Evolutionary conservation across 2,329 filamentous ascomycete genomes (phyloP), one percentile per base, ranked within the genome.

Genomic region (Colletotrichum sublineola): DNA sequence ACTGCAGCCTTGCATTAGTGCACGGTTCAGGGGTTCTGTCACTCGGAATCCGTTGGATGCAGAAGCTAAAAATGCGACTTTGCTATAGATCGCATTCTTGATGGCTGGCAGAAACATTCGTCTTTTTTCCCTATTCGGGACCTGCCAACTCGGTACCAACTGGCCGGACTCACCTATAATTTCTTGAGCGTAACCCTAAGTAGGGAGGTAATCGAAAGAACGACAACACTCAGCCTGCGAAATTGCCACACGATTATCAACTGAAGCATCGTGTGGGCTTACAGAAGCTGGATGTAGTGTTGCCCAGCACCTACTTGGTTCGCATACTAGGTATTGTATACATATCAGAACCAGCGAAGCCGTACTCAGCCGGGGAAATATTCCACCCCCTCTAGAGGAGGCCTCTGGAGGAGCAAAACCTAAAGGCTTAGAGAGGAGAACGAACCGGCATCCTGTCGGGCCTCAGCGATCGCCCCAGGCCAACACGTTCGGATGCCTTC

Each of bases 1-100:
- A 40, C 33, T 31, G 15, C n/a, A 71, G 68, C 64, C 68, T 71
- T 68, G 68, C 68, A 71, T 68, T 71, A 71, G 67, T 33, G 67
- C 36, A 33, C 36, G 29, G 50, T 31, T 31, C 24, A 42, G 53
- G 12, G 12, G 31, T 31, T 36, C 57, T 53, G 50, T 61, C 20
- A 8, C 57, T n/a, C 12, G 14, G 33, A 55, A n/a, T 67, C 46
- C 53, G 56, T 67, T 55, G 40, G 55, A 56, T 33, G 18, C 46
- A 48, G 44, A 31, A 20, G 52, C 67, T 11, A 31, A 52, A 42
- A 56, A 60, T 61, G 63, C 40, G 55, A 56, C 36, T 55, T 61
- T 61, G 63, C 63, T 33, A 67, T 56, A 31, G 53, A 67, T 66
- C 31, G 63, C 68, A 70, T 58, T 50, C 53, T 50, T 58, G 15